Base-by-base conservation (phyloP, 352 stramenopile genomes). In the Phytopythium helicoides region DNA sequence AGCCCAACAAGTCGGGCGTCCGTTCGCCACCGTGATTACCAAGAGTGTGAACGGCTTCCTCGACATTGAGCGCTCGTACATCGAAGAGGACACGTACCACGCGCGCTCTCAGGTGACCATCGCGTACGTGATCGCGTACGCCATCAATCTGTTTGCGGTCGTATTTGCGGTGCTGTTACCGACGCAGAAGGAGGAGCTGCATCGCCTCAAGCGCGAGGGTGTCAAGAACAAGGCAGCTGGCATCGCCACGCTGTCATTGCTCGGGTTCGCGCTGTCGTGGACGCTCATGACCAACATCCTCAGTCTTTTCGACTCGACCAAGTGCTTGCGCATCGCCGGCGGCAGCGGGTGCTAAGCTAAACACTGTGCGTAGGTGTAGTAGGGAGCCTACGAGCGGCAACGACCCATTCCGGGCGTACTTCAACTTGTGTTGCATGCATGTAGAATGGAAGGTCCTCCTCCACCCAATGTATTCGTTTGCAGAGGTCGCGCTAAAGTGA, bases 61-160 rank as follows among this genome's bases (percentile, higher is more conserved):
- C 23, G 73, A 85, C 34, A 73, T 86, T 26, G 66, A 78, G 52
- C 68, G 62, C 48, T 51, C 66, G 36, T 71, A 51, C 48, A 76
- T 81, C 39, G 50, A 63, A 38, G 50, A 64, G 38, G 67, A 81
- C 26, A 54, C 71, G 46, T 39, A 73, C 40, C 60, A 83, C 52
- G 75, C 69, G n/a, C 75, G 75, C 45, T 74, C 60, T 46, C 64
- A 89, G 19, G 66, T 73, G 26, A 86, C 78, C 26, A 75, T 70
- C 51, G 69, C 62, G n/a, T 87, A 86, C 54, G 8, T 81, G 26
- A 86, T 89, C 49, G 70, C 70, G 40, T 89, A 89, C 52, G 39
- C 52, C 0, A 26, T 82, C 64, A 86, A 89, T 40, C 50, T 89
- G 18, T 23, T 64, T 9, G 64, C 76, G 0, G 49, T 76, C n/a